Evolutionary conservation across 2,329 filamentous ascomycete species (phyloP).

Genomic region (Diaporthe humulicola): DNA sequence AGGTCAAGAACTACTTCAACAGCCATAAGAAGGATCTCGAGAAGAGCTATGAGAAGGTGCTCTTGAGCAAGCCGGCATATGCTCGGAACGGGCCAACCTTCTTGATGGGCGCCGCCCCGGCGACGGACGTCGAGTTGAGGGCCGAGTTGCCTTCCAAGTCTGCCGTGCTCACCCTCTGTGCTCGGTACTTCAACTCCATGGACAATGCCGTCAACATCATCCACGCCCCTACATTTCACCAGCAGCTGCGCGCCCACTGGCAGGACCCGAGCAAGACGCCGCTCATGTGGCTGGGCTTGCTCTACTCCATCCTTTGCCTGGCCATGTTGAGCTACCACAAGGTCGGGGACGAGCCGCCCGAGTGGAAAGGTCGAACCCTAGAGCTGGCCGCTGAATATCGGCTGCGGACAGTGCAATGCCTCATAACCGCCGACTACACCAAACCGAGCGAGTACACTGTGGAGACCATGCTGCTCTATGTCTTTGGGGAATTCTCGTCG

Average conservation of each 20-base stretch:
- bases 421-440: conserved; percentile 82
- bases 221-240: conserved; percentile 87
- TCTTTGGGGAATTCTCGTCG: conserved; percentile 81
- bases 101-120: conserved; percentile 80
- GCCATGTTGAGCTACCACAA: conserved; percentile 85
- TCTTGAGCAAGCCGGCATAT: conserved; percentile 73
- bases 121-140: conserved; percentile 82
- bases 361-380: conserved; percentile 77
- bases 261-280: conserved; percentile 78
- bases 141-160: conserved; percentile 84
- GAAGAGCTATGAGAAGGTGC: conserved; percentile 82
- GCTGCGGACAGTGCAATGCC: conserved; percentile 81
- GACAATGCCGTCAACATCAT: conserved; percentile 80
- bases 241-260: conserved; percentile 77
- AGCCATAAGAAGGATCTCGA: conserved; percentile 91
- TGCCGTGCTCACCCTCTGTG: conserved; percentile 86
- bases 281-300: conserved; percentile 82
- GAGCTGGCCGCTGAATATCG: conserved; percentile 76
- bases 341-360: conserved; percentile 82
- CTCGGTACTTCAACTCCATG: conserved; percentile 90
- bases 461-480: conserved; percentile 82
- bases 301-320: conserved; percentile 82
- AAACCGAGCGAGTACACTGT: conserved; percentile 80
- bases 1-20: conserved; percentile 92
- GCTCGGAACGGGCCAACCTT: conserved; percentile 79